These are phyloP conservation scores for Ascocoryne sarcoides DNA, from an alignment of 2,329 filamentous ascomycete species.

Conservation along the genomic window DNA sequence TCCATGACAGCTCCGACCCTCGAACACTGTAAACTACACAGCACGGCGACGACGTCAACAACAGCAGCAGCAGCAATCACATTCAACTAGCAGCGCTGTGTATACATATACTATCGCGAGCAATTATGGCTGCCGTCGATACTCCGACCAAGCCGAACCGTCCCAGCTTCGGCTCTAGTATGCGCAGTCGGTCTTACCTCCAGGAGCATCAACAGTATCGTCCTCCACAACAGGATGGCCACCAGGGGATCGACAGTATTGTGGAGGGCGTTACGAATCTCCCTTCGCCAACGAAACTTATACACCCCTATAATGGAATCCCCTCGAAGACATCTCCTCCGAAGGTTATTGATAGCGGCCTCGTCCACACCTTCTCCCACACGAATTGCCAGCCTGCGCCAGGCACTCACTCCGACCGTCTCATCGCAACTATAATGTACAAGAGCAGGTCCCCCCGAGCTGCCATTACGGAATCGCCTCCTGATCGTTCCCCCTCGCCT, in stretches of 20 bases:
- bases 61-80: too few species aligned
- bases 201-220: conserved; percentile 57
- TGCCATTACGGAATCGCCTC: conserved; percentile 30
- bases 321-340: conserved; percentile 51
- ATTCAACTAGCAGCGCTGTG: too few species aligned
- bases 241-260: conserved; percentile 56
- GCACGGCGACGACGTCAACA: too few species aligned
- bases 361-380: conserved; percentile 54
- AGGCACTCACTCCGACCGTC: conserved; percentile 40
- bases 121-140: conserved; percentile 13
- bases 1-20: too few species aligned
- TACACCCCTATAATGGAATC: conserved; percentile 49
- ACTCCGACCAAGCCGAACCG: conserved; percentile 14
- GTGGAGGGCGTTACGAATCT: conserved; percentile 44
- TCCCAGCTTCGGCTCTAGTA: conserved; percentile 27
- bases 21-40: too few species aligned
- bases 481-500: conserved; percentile 29
- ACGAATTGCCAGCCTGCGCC: conserved; percentile 49
- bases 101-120: too few species aligned
- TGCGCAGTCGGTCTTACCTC: conserved; percentile 54
- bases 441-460: conserved; percentile 34
- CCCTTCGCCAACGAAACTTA: conserved; percentile 35
- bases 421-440: conserved; percentile 58
- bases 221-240: conserved; percentile 42
- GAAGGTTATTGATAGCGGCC: conserved; percentile 51